Evolutionary conservation across 2,329 filamentous ascomycete species (phyloP).

Genomic region (Ascochyta pisi): DNA sequence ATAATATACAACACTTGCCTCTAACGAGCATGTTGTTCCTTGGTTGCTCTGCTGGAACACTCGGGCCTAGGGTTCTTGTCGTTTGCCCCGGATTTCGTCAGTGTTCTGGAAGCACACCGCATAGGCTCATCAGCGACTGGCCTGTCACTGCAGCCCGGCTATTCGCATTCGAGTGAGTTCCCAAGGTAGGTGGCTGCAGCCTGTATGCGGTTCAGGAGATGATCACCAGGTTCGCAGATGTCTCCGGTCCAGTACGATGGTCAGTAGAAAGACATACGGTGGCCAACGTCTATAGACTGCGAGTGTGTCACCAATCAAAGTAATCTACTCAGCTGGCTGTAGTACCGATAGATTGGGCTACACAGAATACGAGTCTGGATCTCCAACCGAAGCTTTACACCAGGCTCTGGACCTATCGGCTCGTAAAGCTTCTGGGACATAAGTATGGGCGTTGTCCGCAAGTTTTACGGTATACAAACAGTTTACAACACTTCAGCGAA

Average conservation of each 20-base stretch:
- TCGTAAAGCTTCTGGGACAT: background rate
- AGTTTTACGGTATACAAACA: background rate
- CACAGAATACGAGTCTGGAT: conserved; percentile 3
- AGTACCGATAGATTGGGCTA: conserved; percentile 7
- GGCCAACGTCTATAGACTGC: background rate
- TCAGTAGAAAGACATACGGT: background rate
- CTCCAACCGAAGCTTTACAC: background rate
- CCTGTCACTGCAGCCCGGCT: conserved; percentile 2
- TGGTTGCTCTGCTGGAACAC: background rate
- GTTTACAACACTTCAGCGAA: background rate
- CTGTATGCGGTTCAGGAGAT: background rate
- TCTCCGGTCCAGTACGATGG: background rate
- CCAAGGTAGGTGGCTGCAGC: background rate
- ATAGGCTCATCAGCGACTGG: background rate
- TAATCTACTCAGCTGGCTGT: conserved; percentile 1
- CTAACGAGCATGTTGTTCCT: background rate
- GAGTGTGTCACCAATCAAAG: background rate
- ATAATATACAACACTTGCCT: conserved; percentile 19
- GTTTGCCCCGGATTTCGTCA: conserved; percentile 6
- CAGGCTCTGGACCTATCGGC: background rate
- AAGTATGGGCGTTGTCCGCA: background rate
- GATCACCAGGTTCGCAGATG: background rate
- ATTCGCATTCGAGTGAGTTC: background rate
- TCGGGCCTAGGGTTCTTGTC: background rate
- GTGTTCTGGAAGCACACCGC: conserved; percentile 1